Conservation (phyloP, 305 asterid genomes). For the Rubia peregrina region DNA sequence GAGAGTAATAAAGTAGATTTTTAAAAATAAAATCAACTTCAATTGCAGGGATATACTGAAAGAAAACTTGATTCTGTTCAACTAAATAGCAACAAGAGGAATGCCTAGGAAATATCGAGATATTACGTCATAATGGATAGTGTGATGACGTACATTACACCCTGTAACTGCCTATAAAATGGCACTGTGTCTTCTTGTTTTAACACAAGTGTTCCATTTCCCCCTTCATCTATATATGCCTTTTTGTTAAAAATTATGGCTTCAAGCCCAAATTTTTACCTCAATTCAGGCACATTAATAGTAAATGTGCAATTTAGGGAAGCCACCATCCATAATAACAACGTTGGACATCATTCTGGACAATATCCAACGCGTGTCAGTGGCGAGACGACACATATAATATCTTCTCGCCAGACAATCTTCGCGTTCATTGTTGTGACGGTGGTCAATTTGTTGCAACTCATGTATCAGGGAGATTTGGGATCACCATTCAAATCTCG, state of each 20-base stretch:
- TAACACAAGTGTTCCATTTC: background rate
- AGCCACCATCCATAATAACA: background rate
- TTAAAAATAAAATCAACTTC: too few relatives aligned
- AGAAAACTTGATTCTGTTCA: background rate
- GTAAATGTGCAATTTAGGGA: background rate
- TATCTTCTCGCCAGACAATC: background rate
- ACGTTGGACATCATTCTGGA: background rate
- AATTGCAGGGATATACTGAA: background rate
- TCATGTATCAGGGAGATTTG: background rate
- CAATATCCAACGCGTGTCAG: background rate
- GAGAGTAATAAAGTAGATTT: too few relatives aligned
- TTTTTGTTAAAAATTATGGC: background rate
- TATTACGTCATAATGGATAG: background rate
- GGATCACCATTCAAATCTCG: constrained; percentile 10
- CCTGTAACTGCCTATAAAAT: background rate
- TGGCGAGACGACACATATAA: background rate
- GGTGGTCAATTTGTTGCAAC: background rate
- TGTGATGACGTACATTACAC: background rate
- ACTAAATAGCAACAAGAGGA: background rate
- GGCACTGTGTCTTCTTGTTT: background rate
- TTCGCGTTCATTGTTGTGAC: background rate
- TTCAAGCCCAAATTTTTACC: background rate
- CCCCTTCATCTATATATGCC: background rate
- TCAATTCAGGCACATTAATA: background rate
- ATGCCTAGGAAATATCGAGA: background rate